These are phyloP conservation scores for Acidomyces sp. DNA, from an alignment of 495 filamentous ascomycete species.

Conservation along the genomic window DNA sequence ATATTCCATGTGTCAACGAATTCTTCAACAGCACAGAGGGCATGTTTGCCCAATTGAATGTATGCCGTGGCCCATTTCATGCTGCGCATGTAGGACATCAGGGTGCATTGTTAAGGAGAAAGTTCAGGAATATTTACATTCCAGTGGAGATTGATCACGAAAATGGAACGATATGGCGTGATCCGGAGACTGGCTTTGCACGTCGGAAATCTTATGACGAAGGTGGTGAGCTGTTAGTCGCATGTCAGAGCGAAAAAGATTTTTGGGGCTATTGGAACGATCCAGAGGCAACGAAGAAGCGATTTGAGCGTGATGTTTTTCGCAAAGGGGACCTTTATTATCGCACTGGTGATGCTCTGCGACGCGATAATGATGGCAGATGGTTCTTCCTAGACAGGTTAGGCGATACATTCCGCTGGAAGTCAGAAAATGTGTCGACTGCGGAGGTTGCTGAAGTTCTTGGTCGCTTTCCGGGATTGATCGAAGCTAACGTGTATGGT, in stretches of 20 bases:
- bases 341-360: slow-evolving; percentile 61
- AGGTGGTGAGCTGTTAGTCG: slow-evolving; percentile 65
- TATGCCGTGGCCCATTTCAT: slow-evolving; percentile 40
- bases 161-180: slow-evolving; percentile 47
- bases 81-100: slow-evolving; percentile 60
- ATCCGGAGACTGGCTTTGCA: slow-evolving; percentile 55
- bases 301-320: slow-evolving; percentile 59
- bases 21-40: slow-evolving; percentile 34
- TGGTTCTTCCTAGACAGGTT: slow-evolving; percentile 73
- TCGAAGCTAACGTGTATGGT: slow-evolving; percentile 30
- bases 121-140: slow-evolving; percentile 40
- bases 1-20: slow-evolving; percentile 24
- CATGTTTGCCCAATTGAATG: slow-evolving; percentile 30
- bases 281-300: slow-evolving; percentile 51
- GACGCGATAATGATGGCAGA: slow-evolving; percentile 50
- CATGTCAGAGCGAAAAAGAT: slow-evolving; percentile 41
- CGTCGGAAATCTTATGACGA: slow-evolving; percentile 46
- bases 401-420: slow-evolving; percentile 93
- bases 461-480: slow-evolving; percentile 23
- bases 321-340: slow-evolving; percentile 62
- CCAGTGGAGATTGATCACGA: slow-evolving; percentile 57
- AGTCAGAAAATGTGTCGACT: slow-evolving; percentile 54
- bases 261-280: slow-evolving; percentile 60
- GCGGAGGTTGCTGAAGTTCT: slow-evolving; percentile 29
- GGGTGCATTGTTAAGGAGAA: slow-evolving; percentile 41